Conservation (phyloP, 2,329 filamentous ascomycete genomes). For the Colletotrichum salicis region DNA sequence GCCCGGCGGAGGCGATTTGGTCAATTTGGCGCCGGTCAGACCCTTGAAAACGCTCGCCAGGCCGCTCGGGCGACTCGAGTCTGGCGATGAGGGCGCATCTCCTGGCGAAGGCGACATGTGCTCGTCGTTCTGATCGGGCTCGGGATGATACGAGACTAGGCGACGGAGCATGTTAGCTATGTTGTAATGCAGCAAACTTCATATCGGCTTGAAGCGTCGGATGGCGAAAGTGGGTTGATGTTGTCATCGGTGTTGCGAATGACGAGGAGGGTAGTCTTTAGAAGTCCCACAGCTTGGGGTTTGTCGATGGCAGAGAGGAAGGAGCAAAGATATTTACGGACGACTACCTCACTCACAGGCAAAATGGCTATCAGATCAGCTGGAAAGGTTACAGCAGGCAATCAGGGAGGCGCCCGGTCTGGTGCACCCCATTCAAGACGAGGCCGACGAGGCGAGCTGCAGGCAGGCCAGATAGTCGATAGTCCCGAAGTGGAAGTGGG, state of each 20-base stretch:
- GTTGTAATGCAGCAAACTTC: constrained; percentile 11
- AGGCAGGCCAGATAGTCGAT: constrained; percentile 27
- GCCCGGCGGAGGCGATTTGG: constrained; percentile 60
- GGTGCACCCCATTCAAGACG: constrained; percentile 25
- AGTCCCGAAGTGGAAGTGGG: constrained; percentile 20
- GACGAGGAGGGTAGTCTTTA: constrained; percentile 12
- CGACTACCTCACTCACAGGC: constrained; percentile 19
- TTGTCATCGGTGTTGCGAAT: constrained; percentile 18
- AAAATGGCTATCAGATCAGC: constrained; percentile 24
- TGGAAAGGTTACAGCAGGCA: not conserved
- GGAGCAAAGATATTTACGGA: not conserved
- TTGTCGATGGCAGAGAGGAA: not conserved
- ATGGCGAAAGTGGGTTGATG: constrained; percentile 2
- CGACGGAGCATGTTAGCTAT: constrained; percentile 35
- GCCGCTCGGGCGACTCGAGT: constrained; percentile 65
- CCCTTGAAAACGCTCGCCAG: constrained; percentile 73
- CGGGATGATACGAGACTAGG: constrained; percentile 25
- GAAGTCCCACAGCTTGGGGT: constrained; percentile 13
- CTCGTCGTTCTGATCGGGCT: constrained; percentile 45
- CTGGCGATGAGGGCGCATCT: constrained; percentile 65
- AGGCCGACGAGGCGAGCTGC: constrained; percentile 25
- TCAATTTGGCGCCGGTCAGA: constrained; percentile 65
- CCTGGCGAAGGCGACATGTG: constrained; percentile 71
- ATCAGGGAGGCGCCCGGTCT: not conserved
- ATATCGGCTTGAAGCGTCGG: constrained; percentile 18